Conservation (phyloP, 2,329 filamentous ascomycete genomes). For the Monosporascus sp. region DNA sequence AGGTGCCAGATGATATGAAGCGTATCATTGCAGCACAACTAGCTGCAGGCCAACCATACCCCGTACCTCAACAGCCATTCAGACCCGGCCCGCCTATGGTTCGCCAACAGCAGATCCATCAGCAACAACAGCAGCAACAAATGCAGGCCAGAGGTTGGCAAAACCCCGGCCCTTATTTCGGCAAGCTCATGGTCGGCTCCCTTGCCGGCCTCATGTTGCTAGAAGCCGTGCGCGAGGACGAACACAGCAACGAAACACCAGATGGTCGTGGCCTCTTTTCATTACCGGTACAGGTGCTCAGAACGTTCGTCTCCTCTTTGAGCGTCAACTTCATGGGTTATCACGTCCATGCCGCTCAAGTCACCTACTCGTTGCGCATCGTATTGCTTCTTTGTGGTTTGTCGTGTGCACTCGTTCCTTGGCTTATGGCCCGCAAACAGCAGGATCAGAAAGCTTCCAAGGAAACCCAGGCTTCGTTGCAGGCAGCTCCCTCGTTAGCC, state of each 20-base stretch:
- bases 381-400: slow-evolving; percentile 48
- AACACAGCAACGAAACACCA: slow-evolving; percentile 58
- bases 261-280: slow-evolving; percentile 63
- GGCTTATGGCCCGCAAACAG: slow-evolving; percentile 49
- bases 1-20: slow-evolving; percentile 62
- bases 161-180: slow-evolving; percentile 50
- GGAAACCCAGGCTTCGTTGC: slow-evolving; percentile 32
- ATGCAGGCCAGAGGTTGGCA: slow-evolving; percentile 50
- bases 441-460: slow-evolving; percentile 42
- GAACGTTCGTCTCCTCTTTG: slow-evolving; percentile 39
- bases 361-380: slow-evolving; percentile 48
- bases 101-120: slow-evolving; percentile 53
- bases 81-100: slow-evolving; percentile 39
- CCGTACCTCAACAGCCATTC: slow-evolving; percentile 34
- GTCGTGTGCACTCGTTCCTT: slow-evolving; percentile 51
- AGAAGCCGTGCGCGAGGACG: slow-evolving; percentile 67
- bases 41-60: slow-evolving; percentile 48
- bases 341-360: slow-evolving; percentile 37
- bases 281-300: slow-evolving; percentile 55
- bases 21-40: slow-evolving; percentile 54
- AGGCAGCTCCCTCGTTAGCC: slow-evolving; percentile 63
- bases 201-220: slow-evolving; percentile 88
- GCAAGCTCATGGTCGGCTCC: slow-evolving; percentile 88
- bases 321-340: slow-evolving; percentile 52
- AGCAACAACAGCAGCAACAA: slow-evolving; percentile 42